phyloP scores from a whole-genome alignment of 768 basidiomycete species.

The Naematelia aurantialba region DNA sequence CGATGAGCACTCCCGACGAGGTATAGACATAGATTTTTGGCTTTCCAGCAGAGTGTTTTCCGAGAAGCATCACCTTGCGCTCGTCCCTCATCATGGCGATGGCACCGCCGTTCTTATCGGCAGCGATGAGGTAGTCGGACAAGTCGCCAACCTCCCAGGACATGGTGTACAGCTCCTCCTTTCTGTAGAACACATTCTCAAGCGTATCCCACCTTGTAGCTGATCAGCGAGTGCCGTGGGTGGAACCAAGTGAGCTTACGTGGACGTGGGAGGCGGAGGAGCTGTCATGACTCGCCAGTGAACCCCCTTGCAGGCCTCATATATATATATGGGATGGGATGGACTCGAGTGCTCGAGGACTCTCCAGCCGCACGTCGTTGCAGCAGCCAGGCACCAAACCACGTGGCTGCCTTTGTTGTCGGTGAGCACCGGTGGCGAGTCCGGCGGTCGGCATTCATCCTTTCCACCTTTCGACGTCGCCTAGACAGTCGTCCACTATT shows the following conservation, averaged over 20 bases:
- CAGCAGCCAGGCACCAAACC: not conserved
- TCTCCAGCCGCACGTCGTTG: not conserved
- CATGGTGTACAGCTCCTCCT: constrained; percentile 77
- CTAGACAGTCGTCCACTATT: too few species aligned
- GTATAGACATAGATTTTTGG: constrained; percentile 85
- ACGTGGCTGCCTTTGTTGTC: not conserved
- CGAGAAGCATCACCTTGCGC: constrained; percentile 70
- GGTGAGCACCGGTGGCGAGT: not conserved
- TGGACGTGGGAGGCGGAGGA: constrained; percentile 10
- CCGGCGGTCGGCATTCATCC: not conserved
- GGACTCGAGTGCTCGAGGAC: too few species aligned
- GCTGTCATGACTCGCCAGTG: constrained; percentile 6
- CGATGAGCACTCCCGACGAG: constrained; percentile 66
- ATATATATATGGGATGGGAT: not conserved
- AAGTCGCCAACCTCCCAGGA: constrained; percentile 74
- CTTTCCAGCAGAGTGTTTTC: constrained; percentile 59
- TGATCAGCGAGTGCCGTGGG: not conserved
- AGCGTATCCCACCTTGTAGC: constrained; percentile 72
- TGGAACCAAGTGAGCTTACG: constrained; percentile 6
- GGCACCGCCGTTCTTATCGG: constrained; percentile 82
- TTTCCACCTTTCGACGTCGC: too few species aligned
- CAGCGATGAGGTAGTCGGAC: constrained; percentile 71
- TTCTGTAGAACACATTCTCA: constrained; percentile 73
- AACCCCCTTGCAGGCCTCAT: not conserved
- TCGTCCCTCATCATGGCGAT: constrained; percentile 85